Evolutionary conservation across 2,329 filamentous ascomycete species (phyloP).

Genomic region (Berkeleyomyces rouxiae): DNA sequence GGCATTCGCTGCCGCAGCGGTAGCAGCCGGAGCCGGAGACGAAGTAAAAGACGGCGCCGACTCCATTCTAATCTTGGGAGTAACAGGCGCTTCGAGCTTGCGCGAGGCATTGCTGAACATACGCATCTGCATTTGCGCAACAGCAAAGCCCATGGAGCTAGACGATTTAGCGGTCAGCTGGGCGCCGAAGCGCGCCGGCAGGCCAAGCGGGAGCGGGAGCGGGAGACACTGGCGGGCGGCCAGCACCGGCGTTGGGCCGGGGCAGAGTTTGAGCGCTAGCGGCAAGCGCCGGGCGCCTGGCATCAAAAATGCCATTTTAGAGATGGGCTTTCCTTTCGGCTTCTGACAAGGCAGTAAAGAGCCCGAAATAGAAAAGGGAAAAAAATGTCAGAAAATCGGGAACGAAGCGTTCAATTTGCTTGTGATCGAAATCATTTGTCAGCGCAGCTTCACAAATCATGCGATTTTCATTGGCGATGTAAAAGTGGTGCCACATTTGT

Average conservation of each 20-base stretch:
- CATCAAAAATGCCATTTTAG: conserved; percentile 12
- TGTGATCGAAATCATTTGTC: not conserved
- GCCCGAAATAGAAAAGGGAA: not conserved
- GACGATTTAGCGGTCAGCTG: not conserved
- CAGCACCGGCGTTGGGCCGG: not conserved
- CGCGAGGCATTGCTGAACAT: conserved; percentile 7
- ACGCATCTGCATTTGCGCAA: conserved; percentile 6
- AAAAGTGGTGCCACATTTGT: conserved; percentile 2
- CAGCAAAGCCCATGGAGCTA: not conserved
- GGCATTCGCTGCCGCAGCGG: not conserved
- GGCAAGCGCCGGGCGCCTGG: conserved; percentile 12
- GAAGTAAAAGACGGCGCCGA: not conserved
- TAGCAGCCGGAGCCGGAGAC: not conserved
- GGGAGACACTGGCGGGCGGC: conserved; percentile 2
- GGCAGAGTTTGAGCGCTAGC: conserved; percentile 1
- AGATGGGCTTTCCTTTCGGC: not conserved
- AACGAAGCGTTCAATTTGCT: not conserved
- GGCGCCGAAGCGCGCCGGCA: not conserved
- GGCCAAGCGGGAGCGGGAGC: not conserved
- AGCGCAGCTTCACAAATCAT: conserved; percentile 4
- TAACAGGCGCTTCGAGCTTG: not conserved
- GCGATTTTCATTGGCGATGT: conserved; percentile 9
- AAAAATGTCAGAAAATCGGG: not conserved
- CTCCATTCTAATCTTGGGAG: not conserved
- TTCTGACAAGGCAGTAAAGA: not conserved